These are phyloP conservation scores for Melanomma pulvis-pyrius DNA, from an alignment of 495 filamentous ascomycete species.

Conservation along the genomic window DNA sequence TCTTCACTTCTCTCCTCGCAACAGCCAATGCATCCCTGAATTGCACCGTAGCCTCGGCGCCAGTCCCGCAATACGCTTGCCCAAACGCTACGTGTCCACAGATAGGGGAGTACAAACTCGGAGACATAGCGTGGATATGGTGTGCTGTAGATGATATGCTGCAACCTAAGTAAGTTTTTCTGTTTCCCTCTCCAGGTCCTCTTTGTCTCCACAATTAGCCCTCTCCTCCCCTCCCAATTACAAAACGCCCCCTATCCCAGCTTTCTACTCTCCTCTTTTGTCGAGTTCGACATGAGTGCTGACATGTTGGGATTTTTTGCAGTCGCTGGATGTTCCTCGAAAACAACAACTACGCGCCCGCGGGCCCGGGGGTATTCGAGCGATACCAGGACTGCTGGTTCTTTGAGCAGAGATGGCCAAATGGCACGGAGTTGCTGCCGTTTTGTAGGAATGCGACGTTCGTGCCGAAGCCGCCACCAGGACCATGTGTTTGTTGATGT, in stretches of 20 bases:
- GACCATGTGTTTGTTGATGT: slow-evolving; percentile 5
- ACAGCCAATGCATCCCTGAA: background rate
- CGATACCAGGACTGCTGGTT: slow-evolving; percentile 6
- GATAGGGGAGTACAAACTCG: background rate
- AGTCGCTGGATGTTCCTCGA: slow-evolving; percentile 13
- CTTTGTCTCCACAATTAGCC: background rate
- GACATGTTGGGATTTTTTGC: background rate
- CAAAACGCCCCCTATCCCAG: too few relatives aligned
- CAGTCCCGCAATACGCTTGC: slow-evolving; percentile 8
- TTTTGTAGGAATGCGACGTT: slow-evolving; percentile 14
- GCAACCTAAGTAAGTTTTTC: background rate
- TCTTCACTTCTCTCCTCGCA: background rate
- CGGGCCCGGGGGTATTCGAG: background rate
- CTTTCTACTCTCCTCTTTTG: background rate
- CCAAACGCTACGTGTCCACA: slow-evolving; percentile 1
- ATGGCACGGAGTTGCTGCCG: background rate
- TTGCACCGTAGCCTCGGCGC: background rate
- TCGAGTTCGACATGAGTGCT: background rate
- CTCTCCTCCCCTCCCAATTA: too few relatives aligned
- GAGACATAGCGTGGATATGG: slow-evolving; percentile 14
- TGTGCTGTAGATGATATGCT: slow-evolving; percentile 6
- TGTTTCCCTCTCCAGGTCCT: background rate
- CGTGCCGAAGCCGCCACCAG: slow-evolving; percentile 1
- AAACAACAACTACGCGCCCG: slow-evolving; percentile 8
- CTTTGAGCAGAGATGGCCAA: slow-evolving; percentile 3